Conservation (phyloP, 2,329 filamentous ascomycete genomes). For the Onygenales sp. region DNA sequence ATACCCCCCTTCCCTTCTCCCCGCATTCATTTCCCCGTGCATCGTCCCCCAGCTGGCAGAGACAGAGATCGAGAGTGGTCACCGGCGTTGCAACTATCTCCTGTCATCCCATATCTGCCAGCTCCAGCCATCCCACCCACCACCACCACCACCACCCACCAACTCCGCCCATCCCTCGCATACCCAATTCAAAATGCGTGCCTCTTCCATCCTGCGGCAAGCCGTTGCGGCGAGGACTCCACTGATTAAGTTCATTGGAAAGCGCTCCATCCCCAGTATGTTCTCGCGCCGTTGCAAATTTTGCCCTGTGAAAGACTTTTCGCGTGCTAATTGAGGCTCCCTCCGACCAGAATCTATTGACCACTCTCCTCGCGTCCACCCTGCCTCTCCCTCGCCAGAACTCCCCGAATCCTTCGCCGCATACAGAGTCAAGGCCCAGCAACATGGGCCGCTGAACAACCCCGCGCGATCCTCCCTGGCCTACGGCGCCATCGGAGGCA, state of each 20-base stretch:
- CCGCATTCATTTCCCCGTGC: conserved; percentile 5
- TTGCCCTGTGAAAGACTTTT: not conserved
- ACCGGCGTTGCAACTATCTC: not conserved
- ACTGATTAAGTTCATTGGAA: conserved; percentile 42
- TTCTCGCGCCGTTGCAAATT: conserved; percentile 2
- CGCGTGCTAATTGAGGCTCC: not conserved
- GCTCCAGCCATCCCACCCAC: not conserved
- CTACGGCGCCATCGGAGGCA: conserved; percentile 44
- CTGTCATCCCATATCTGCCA: not conserved
- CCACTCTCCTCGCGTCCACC: conserved; percentile 51
- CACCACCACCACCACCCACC: conserved; percentile 4
- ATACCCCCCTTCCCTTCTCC: not conserved
- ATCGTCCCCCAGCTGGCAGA: not conserved
- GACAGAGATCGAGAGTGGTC: conserved; percentile 1
- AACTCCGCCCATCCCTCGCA: conserved; percentile 9
- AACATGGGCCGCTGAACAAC: conserved; percentile 50
- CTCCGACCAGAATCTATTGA: conserved; percentile 30
- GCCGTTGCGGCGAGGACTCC: conserved; percentile 32
- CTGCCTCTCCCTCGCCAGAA: conserved; percentile 44
- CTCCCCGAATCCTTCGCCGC: conserved; percentile 54
- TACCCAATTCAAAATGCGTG: conserved; percentile 28
- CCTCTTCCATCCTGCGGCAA: conserved; percentile 31
- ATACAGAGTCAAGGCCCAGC: conserved; percentile 54
- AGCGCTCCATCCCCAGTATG: conserved; percentile 36
- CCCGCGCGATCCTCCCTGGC: conserved; percentile 23